phyloP scores from a whole-genome alignment of 2,329 filamentous ascomycete genomes.

The Colletotrichum filicis region DNA sequence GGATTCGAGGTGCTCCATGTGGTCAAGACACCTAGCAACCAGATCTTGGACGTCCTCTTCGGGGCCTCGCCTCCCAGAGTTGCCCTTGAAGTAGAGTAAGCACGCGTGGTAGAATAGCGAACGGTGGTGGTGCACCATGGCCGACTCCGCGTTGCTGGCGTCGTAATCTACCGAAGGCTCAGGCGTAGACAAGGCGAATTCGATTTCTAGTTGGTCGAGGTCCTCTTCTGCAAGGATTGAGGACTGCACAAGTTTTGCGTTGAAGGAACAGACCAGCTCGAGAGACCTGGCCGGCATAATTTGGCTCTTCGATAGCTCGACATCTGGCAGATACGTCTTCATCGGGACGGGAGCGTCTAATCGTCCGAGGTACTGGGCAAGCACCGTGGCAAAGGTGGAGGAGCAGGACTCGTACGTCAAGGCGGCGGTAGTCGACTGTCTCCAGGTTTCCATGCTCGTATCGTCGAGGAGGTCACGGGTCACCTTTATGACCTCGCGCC shows the following conservation, averaged over 20 bases:
- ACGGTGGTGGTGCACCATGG: not conserved
- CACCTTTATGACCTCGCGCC: conserved; percentile 24
- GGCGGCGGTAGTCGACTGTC: not conserved
- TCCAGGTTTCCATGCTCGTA: not conserved
- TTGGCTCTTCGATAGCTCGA: not conserved
- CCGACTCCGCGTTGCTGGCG: not conserved
- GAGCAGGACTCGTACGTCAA: not conserved
- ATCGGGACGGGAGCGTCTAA: not conserved
- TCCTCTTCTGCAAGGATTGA: not conserved
- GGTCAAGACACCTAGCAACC: not conserved
- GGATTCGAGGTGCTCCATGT: conserved; percentile 15
- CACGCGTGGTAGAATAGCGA: conserved; percentile 15
- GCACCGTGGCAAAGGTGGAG: not conserved
- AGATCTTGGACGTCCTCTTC: not conserved
- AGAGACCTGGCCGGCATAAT: not conserved
- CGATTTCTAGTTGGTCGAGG: not conserved
- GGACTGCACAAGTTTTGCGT: not conserved
- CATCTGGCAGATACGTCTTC: not conserved
- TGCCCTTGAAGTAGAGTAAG: conserved; percentile 19
- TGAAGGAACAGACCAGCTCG: not conserved
- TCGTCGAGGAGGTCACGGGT: not conserved
- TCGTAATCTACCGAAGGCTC: not conserved
- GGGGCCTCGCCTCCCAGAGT: conserved; percentile 4
- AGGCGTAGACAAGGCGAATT: not conserved
- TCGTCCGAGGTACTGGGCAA: not conserved